A percentile compares a stretch with the other conserved stretches of the same genome.
Conservation (phyloP, 2,329 filamentous ascomycete genomes). For the Paracorniculantispora psalliotae region DNA sequence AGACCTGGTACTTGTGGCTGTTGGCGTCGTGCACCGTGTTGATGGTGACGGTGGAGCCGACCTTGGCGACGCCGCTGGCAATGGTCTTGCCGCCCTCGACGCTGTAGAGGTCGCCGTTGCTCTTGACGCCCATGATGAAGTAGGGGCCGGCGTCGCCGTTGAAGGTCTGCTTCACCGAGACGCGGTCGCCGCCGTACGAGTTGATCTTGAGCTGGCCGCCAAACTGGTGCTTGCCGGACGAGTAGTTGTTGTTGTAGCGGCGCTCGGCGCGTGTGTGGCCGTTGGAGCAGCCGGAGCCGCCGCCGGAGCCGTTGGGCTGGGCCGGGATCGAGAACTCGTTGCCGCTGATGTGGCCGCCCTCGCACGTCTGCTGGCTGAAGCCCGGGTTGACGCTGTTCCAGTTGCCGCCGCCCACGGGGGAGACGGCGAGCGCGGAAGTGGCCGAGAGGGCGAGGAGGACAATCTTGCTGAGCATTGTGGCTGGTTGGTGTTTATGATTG, state of each 20-base stretch:
- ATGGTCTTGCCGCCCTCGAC: slow-evolving; percentile 19
- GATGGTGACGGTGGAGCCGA: slow-evolving; percentile 18
- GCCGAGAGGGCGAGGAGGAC: neutral
- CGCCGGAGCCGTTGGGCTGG: neutral
- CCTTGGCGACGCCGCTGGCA: slow-evolving; percentile 15
- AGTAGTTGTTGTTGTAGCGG: slow-evolving; percentile 6
- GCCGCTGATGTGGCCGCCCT: neutral
- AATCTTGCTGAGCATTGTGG: neutral
- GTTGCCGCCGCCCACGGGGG: neutral
- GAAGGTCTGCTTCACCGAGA: slow-evolving; percentile 22
- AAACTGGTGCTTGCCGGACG: neutral
- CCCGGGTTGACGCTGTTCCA: neutral
- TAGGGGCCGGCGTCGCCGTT: slow-evolving; percentile 18
- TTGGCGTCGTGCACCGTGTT: slow-evolving; percentile 22
- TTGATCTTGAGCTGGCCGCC: slow-evolving; percentile 18
- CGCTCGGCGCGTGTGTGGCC: slow-evolving; percentile 2
- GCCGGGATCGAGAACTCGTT: neutral
- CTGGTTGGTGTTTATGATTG: neutral
- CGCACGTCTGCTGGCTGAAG: neutral
- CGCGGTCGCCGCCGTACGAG: slow-evolving; percentile 17
- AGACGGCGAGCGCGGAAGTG: neutral
- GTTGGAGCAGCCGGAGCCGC: neutral
- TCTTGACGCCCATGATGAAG: slow-evolving; percentile 18
- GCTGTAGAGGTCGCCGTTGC: slow-evolving; percentile 17
- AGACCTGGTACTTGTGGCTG: slow-evolving; percentile 17